These are phyloP conservation scores for Collybia nuda DNA, from an alignment of 768 basidiomycete species.

Conservation along the genomic window DNA sequence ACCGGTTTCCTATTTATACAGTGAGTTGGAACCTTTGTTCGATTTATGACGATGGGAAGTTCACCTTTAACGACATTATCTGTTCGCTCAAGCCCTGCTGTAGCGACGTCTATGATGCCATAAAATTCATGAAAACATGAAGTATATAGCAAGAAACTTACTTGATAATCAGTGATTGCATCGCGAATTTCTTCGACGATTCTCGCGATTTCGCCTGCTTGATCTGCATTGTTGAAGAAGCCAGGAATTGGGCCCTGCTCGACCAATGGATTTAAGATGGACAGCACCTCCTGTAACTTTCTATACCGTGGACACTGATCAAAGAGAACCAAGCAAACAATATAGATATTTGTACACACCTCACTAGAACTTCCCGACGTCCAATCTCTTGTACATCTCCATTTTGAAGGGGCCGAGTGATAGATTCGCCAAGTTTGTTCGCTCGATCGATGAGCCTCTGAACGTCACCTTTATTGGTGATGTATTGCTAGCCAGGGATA, in stretches of 20 bases:
- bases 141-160: background rate
- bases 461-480: background rate
- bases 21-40: too few species aligned
- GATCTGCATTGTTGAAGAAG: background rate
- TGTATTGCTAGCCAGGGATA: background rate
- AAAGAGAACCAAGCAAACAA: background rate
- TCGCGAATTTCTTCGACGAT: background rate
- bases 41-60: too few species aligned
- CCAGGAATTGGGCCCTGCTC: background rate
- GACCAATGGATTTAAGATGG: background rate
- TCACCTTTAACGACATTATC: background rate
- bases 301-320: background rate
- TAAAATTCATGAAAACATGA: background rate
- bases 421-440: background rate
- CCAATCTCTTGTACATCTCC: background rate
- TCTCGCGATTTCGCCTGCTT: background rate
- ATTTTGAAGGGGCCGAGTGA: background rate
- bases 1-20: background rate
- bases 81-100: background rate
- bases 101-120: background rate
- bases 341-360: background rate
- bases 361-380: background rate
- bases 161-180: slow-evolving; percentile 1
- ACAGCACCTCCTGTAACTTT: background rate
- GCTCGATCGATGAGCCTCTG: background rate